These are phyloP conservation scores for Skeletonema potamos DNA, from an alignment of 108 stramenopile genomes.

Conservation along the genomic window DNA sequence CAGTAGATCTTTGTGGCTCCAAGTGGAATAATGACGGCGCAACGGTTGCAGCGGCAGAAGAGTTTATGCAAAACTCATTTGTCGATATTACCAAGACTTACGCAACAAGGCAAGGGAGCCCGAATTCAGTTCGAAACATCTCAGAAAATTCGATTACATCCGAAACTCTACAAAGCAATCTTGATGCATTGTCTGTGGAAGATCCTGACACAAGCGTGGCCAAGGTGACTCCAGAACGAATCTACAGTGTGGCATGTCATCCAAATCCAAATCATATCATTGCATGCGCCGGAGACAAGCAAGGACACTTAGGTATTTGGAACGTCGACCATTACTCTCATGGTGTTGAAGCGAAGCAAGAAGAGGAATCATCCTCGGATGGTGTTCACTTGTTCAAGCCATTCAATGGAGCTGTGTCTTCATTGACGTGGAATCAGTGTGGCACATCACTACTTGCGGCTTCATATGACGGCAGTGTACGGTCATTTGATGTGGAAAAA, in stretches of 20 bases:
- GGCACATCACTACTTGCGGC: conserved; percentile 56
- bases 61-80: conserved; percentile 30
- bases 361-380: conserved; percentile 17
- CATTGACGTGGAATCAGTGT: conserved; percentile 54
- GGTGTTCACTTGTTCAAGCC: conserved; percentile 66
- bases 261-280: conserved; percentile 58
- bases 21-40: conserved; percentile 63
- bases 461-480: conserved; percentile 82
- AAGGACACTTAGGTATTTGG: conserved; percentile 75
- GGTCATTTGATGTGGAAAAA: conserved; percentile 59
- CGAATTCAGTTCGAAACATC: conserved; percentile 18
- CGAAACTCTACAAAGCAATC: conserved; percentile 12
- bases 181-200: conserved; percentile 59
- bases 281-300: conserved; percentile 74
- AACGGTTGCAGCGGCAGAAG: conserved; percentile 36
- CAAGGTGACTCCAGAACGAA: conserved; percentile 78
- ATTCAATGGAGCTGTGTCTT: conserved; percentile 57
- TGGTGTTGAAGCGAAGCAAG: background rate
- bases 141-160: background rate
- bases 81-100: background rate
- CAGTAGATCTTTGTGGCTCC: conserved; percentile 48
- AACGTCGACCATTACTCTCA: conserved; percentile 66
- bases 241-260: conserved; percentile 71
- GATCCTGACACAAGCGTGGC: conserved; percentile 54
- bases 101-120: conserved; percentile 11